Evolutionary conservation across 768 basidiomycete species (phyloP).

Genomic region (Solioccasus polychromus): DNA sequence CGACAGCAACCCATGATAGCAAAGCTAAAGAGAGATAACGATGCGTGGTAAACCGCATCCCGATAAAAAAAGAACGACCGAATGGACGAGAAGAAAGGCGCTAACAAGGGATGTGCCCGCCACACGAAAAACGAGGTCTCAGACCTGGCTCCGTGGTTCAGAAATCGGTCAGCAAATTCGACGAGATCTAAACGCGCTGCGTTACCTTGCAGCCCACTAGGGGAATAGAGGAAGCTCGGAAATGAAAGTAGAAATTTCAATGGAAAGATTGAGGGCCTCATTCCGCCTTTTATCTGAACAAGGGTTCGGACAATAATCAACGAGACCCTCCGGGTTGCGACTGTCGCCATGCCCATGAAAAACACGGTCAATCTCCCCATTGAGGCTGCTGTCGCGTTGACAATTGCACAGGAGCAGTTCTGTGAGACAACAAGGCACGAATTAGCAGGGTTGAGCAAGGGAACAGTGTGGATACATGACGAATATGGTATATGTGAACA

Average conservation of each 20-base stretch:
- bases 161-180: neutral
- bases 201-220: slow-evolving; percentile 14
- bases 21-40: slow-evolving; percentile 14
- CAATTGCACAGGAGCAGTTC: neutral
- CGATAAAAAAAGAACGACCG: neutral
- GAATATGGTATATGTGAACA: no score
- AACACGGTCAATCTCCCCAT: neutral
- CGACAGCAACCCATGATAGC: slow-evolving; percentile 10
- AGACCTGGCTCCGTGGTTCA: slow-evolving; percentile 11
- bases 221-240: neutral
- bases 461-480: neutral
- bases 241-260: neutral
- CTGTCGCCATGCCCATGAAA: slow-evolving; percentile 11
- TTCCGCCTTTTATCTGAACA: slow-evolving; percentile 13
- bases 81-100: neutral
- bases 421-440: neutral
- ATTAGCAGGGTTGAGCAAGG: neutral
- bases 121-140: slow-evolving; percentile 22
- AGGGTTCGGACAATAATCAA: no score
- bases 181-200: neutral
- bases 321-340: slow-evolving; percentile 2
- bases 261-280: neutral
- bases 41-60: slow-evolving; percentile 10
- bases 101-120: slow-evolving; percentile 19
- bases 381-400: neutral